phyloP scores from a whole-genome alignment of 2,329 filamentous ascomycete species.

The Colletotrichum noveboracense region DNA sequence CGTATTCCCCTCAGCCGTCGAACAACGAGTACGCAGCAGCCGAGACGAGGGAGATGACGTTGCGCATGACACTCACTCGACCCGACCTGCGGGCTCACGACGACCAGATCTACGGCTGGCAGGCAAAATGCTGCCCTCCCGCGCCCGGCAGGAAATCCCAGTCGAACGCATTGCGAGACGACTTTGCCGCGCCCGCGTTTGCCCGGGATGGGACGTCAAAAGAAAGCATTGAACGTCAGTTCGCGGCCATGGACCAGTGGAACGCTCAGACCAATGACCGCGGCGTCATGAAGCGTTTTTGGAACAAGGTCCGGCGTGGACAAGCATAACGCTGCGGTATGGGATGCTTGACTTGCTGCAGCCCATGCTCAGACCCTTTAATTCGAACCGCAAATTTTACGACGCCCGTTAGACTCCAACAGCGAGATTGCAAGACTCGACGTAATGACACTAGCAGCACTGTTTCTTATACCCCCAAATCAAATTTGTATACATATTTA shows the following conservation, averaged over 20 bases:
- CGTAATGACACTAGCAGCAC: constrained; percentile 11
- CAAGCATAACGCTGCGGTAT: background rate
- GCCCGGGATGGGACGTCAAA: constrained; percentile 45
- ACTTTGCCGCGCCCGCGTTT: constrained; percentile 33
- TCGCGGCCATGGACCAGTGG: constrained; percentile 60
- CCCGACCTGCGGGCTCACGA: constrained; percentile 83
- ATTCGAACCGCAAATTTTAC: background rate
- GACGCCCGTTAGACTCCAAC: background rate
- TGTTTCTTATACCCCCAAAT: constrained; percentile 1
- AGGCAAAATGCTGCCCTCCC: constrained; percentile 39
- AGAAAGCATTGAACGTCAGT: constrained; percentile 59
- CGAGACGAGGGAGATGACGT: constrained; percentile 85
- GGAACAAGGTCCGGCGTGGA: constrained; percentile 63
- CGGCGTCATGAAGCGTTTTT: constrained; percentile 66
- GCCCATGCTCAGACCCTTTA: background rate
- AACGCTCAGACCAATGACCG: constrained; percentile 50
- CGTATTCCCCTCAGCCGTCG: constrained; percentile 35
- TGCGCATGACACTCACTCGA: constrained; percentile 93
- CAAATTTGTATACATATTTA: constrained; percentile 5
- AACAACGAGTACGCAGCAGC: constrained; percentile 45
- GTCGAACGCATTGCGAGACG: constrained; percentile 34
- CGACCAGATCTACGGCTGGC: constrained; percentile 74
- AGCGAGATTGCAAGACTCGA: constrained; percentile 1
- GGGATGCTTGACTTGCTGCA: background rate
- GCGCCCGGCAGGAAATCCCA: constrained; percentile 25